These are phyloP conservation scores for Plasmodium malariae DNA, from an alignment of 169 alveolate species.

Conservation along the genomic window DNA sequence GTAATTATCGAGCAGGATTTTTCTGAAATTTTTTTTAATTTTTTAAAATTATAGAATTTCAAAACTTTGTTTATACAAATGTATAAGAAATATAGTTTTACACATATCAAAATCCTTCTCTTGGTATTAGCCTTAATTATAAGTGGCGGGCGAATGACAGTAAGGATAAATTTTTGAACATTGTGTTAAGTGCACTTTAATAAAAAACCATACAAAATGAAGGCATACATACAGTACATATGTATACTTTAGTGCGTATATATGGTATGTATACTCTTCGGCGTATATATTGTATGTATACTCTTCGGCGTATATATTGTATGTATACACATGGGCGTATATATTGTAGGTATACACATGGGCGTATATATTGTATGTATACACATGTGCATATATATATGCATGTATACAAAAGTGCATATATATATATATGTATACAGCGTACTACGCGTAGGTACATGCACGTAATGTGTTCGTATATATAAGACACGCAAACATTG, in stretches of 20 bases:
- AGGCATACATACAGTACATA: too few relatives aligned
- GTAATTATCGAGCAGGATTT: not conserved
- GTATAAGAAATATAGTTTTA: slow-evolving; percentile 6
- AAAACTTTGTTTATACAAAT: slow-evolving; percentile 7
- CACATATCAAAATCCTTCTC: slow-evolving; percentile 17
- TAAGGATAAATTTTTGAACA: too few relatives aligned
- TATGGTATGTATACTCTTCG: too few relatives aligned
- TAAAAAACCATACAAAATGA: too few relatives aligned
- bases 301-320: too few relatives aligned
- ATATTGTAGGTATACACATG: too few relatives aligned
- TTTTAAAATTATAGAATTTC: not conserved
- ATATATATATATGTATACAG: not conserved
- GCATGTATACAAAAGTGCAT: not conserved
- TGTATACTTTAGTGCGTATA: too few relatives aligned
- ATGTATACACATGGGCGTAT: too few relatives aligned
- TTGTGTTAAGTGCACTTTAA: too few relatives aligned
- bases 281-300: too few relatives aligned
- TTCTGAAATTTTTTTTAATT: slow-evolving; percentile 3
- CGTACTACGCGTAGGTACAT: not conserved
- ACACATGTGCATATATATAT: not conserved
- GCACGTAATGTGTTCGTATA: not conserved
- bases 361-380: too few relatives aligned
- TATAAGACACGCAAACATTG: too few relatives aligned
- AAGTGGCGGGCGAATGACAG: not conserved
- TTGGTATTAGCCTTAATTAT: slow-evolving; percentile 6